Percentiles rank a stretch among this genome's conserved stretches.
Conservation (phyloP, 2,329 filamentous ascomycete species). For the Sclerotinia sclerotiorum region DNA sequence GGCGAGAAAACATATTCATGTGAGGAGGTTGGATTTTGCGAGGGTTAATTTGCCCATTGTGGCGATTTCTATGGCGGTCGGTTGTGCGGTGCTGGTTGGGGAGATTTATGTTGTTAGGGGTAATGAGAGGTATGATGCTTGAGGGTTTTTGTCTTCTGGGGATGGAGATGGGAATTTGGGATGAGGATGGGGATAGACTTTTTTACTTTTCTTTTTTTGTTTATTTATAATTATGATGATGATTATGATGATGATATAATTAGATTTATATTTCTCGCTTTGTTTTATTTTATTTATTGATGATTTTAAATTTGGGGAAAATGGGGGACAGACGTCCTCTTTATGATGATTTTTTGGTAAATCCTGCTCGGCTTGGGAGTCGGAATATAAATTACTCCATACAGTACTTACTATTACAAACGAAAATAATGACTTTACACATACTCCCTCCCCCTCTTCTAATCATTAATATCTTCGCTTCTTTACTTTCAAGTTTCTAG, state of each 20-base stretch:
- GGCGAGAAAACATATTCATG: constrained; percentile 64
- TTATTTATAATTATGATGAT: too few species aligned
- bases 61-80: constrained; percentile 64
- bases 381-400: neutral
- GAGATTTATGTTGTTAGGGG: constrained; percentile 60
- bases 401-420: too few species aligned
- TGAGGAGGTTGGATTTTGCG: constrained; percentile 64
- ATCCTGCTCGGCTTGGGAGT: too few species aligned
- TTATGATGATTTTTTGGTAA: too few species aligned
- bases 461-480: too few species aligned
- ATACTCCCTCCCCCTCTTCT: too few species aligned
- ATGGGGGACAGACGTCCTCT: too few species aligned
- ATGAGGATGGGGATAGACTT: neutral
- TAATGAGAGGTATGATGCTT: constrained; percentile 12
- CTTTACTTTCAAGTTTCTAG: too few species aligned
- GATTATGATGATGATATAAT: neutral
- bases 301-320: too few species aligned
- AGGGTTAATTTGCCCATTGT: constrained; percentile 70
- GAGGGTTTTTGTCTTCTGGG: too few species aligned
- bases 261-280: neutral
- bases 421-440: too few species aligned
- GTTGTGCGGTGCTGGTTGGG: constrained; percentile 59
- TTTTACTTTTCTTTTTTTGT: neutral
- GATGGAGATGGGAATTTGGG: neutral
- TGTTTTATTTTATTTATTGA: too few species aligned